Percentiles rank a stretch among this genome's conserved stretches.
Evolutionary conservation across 345 rosid species (phyloP).

Genomic region (Gossypium rotundifolium): DNA sequence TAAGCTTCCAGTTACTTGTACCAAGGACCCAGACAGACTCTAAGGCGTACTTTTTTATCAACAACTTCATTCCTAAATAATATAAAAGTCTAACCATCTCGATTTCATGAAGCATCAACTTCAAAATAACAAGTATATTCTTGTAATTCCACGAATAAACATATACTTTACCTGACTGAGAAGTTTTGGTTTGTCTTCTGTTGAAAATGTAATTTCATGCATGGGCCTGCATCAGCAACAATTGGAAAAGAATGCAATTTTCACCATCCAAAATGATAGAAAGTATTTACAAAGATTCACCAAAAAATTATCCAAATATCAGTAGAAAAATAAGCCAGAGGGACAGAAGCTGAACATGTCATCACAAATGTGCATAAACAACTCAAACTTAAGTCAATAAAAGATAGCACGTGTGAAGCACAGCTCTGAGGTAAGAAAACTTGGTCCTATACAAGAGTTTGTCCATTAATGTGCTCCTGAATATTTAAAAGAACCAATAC

Average conservation of each 20-base stretch:
- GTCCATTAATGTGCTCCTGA: not conserved
- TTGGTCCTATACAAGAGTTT: not conserved
- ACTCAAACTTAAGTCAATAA: not conserved
- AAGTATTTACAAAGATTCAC: not conserved
- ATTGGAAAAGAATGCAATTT: conserved; percentile 7
- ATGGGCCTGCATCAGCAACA: conserved; percentile 59
- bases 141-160: not conserved
- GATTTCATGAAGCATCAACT: conserved; percentile 1
- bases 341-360: not conserved
- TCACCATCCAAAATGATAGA: conserved; percentile 12
- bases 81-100: not conserved
- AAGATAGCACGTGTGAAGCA: not conserved
- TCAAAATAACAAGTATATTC: not conserved
- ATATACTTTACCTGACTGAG: conserved; percentile 76
- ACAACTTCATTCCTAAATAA: conserved; percentile 4
- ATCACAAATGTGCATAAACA: not conserved
- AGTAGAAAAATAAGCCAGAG: not conserved
- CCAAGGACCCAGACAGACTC: not conserved
- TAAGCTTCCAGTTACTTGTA: not conserved
- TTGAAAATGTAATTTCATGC: conserved; percentile 92
- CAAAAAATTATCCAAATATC: not conserved
- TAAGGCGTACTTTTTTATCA: not conserved
- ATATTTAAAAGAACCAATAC: not conserved
- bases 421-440: not conserved
- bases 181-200: conserved; percentile 93